Conservation (phyloP, 805 yeast species). For the Yarrowia divulgata region DNA sequence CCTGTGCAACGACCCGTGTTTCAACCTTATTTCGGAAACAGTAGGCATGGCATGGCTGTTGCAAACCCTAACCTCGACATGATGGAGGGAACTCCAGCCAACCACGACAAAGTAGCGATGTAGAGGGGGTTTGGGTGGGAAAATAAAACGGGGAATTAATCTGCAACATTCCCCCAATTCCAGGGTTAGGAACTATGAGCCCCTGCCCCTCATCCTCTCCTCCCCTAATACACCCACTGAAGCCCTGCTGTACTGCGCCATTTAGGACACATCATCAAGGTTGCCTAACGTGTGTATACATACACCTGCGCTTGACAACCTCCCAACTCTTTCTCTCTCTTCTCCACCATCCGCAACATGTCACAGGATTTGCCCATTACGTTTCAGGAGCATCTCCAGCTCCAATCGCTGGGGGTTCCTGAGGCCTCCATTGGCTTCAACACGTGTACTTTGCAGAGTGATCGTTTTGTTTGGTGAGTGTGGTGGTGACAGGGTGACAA, state of each 20-base stretch:
- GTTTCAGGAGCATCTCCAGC: constrained; percentile 92
- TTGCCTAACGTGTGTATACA: constrained; percentile 5
- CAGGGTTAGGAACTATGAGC: background rate
- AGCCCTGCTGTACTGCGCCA: constrained; percentile 4
- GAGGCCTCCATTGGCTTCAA: constrained; percentile 87
- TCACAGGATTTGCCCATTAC: constrained; percentile 85
- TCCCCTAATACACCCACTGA: background rate
- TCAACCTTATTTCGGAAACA: too few species aligned
- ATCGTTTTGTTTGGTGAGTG: constrained; percentile 79
- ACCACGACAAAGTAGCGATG: constrained; percentile 5
- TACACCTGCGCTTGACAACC: background rate
- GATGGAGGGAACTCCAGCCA: background rate
- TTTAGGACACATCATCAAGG: constrained; percentile 39
- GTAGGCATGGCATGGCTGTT: too few species aligned
- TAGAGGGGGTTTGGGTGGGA: too few species aligned
- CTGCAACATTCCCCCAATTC: background rate
- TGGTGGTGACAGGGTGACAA: constrained; percentile 43
- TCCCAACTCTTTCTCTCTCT: constrained; percentile 32
- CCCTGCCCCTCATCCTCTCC: background rate
- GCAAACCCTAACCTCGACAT: constrained; percentile 30
- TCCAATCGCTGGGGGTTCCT: constrained; percentile 84
- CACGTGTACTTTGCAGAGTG: constrained; percentile 94
- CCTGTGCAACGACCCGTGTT: background rate
- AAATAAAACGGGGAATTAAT: background rate
- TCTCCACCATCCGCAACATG: constrained; percentile 34